A percentile compares a stretch with the other conserved stretches of the same genome.
phyloP scores from a whole-genome alignment of 2,329 filamentous ascomycete genomes.

The Onygena corvina region DNA sequence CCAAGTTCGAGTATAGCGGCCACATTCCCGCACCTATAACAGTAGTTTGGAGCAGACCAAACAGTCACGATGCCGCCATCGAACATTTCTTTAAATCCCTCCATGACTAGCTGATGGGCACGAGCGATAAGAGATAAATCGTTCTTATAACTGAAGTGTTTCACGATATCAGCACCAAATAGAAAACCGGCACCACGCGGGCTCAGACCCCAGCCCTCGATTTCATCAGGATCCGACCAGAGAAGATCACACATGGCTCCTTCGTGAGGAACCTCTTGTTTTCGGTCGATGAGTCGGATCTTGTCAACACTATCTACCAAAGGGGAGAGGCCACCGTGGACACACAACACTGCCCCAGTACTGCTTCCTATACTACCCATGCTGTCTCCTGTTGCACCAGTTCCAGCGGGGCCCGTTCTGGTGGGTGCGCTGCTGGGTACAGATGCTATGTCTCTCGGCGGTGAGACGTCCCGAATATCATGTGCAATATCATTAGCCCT shows the following conservation, averaged over 20 bases:
- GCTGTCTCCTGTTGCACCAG: slow-evolving; percentile 61
- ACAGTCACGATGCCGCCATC: slow-evolving; percentile 91
- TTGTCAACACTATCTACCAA: slow-evolving; percentile 90
- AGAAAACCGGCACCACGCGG: slow-evolving; percentile 91
- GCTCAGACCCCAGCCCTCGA: slow-evolving; percentile 90
- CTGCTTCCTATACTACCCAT: slow-evolving; percentile 41
- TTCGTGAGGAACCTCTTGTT: slow-evolving; percentile 96
- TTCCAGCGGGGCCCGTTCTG: slow-evolving; percentile 62
- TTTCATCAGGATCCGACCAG: slow-evolving; percentile 97
- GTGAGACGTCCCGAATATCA: slow-evolving; percentile 29
- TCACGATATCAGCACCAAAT: slow-evolving; percentile 88
- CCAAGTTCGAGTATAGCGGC: slow-evolving; percentile 86
- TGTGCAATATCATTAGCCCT: slow-evolving; percentile 25
- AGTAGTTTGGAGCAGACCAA: slow-evolving; percentile 97
- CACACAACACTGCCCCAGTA: slow-evolving; percentile 79
- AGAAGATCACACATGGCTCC: slow-evolving; percentile 97
- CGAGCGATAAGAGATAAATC: slow-evolving; percentile 84
- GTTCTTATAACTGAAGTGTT: slow-evolving; percentile 89
- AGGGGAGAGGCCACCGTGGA: slow-evolving; percentile 85
- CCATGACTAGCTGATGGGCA: slow-evolving; percentile 96
- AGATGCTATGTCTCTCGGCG: slow-evolving; percentile 34
- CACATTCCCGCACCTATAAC: slow-evolving; percentile 90
- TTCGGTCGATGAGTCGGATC: slow-evolving; percentile 85
- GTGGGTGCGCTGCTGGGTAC: slow-evolving; percentile 33
- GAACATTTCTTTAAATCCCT: slow-evolving; percentile 99